Percentiles rank a stretch among this genome's conserved stretches.
These are phyloP conservation scores for Diospyros lotus DNA, from an alignment of 148 eudicot genomes.

Conservation along the genomic window DNA sequence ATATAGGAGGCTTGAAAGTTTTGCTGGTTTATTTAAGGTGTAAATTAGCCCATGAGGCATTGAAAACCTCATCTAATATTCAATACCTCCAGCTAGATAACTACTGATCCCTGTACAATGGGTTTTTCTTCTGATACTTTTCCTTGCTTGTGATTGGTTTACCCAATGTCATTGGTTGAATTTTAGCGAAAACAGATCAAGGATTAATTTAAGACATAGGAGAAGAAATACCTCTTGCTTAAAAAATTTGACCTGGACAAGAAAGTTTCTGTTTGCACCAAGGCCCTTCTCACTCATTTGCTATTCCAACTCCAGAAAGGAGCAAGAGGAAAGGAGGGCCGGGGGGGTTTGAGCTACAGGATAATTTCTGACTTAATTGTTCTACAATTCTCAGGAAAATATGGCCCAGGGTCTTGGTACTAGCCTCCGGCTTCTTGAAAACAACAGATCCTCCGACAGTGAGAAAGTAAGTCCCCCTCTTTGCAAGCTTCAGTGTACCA, in stretches of 20 bases:
- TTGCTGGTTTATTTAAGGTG: neutral
- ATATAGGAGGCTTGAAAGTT: neutral
- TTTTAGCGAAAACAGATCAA: neutral
- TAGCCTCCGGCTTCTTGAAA: slow-evolving; percentile 88
- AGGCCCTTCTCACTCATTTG: neutral
- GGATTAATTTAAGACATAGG: neutral
- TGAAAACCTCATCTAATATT: neutral
- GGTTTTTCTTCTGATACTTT: neutral
- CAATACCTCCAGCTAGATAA: neutral
- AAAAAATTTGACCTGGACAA: no score
- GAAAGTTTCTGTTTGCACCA: neutral
- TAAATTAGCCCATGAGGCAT: neutral
- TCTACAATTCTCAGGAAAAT: slow-evolving; percentile 53
- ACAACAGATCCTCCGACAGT: slow-evolving; percentile 88
- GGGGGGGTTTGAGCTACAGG: neutral
- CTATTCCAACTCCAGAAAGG: neutral
- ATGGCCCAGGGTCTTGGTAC: slow-evolving; percentile 93
- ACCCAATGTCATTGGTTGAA: neutral
- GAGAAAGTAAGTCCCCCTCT: slow-evolving; percentile 61
- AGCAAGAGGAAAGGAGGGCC: neutral
- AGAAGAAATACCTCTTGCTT: neutral
- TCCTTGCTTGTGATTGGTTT: neutral
- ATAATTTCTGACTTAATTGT: slow-evolving; percentile 5
- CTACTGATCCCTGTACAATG: neutral
- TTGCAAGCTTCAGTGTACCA: neutral